phyloP scores from a whole-genome alignment of 2,329 filamentous ascomycete species.

The Tolypocladium inflatum region DNA sequence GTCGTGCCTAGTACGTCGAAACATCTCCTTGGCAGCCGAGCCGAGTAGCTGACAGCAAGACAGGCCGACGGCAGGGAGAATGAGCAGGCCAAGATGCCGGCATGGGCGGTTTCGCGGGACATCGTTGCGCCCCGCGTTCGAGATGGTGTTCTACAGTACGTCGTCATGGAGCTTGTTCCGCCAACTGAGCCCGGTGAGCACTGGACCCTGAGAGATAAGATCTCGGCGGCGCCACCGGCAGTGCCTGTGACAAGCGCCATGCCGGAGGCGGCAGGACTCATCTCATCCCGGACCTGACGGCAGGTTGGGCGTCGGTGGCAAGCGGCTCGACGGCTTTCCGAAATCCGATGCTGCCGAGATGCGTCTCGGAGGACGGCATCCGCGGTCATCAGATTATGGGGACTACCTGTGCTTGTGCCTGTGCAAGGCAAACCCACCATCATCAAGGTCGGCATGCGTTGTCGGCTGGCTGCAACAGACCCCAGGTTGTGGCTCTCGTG shows the following conservation, averaged over 20 bases:
- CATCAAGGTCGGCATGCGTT: not conserved
- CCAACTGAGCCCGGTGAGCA: slow-evolving; percentile 25
- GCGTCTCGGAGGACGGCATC: not conserved
- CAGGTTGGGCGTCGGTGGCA: not conserved
- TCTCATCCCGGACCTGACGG: not conserved
- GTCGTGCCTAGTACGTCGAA: slow-evolving; percentile 35
- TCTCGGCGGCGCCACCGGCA: slow-evolving; percentile 6
- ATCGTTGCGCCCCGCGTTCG: slow-evolving; percentile 35
- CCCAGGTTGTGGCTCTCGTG: not conserved
- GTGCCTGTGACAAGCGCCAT: slow-evolving; percentile 5
- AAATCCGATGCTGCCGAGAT: not conserved
- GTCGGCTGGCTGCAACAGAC: not conserved
- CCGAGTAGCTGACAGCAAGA: slow-evolving; percentile 7
- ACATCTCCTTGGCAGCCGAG: not conserved
- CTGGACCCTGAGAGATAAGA: slow-evolving; percentile 27
- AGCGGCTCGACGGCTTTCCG: not conserved
- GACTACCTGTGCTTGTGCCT: not conserved
- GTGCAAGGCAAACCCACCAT: not conserved
- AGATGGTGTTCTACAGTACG: slow-evolving; percentile 37
- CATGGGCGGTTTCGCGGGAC: slow-evolving; percentile 25
- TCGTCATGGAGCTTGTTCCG: slow-evolving; percentile 34
- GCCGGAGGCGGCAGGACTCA: slow-evolving; percentile 1
- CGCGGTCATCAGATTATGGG: not conserved
- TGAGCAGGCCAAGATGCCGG: slow-evolving; percentile 19
- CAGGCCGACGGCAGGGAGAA: slow-evolving; percentile 41